Conservation (phyloP, 2,329 filamentous ascomycete species). For the Hypoxylon sp. region DNA sequence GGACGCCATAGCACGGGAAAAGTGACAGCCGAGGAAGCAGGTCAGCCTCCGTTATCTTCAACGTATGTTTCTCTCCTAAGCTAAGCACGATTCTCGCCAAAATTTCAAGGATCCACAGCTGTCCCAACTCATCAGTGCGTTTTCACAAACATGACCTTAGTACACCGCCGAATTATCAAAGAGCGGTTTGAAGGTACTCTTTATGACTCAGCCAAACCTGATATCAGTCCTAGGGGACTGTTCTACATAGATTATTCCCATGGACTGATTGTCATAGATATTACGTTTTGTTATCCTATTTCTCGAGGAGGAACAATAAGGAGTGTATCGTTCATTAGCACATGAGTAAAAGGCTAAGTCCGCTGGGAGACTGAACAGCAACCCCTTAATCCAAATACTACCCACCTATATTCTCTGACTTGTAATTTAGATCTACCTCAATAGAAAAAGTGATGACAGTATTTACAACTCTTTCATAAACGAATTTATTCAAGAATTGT, state of each 20-base stretch:
- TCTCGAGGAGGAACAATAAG: neutral
- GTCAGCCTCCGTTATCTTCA: neutral
- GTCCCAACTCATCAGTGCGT: neutral
- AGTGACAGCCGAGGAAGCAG: neutral
- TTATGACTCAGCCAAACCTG: neutral
- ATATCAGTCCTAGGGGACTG: neutral
- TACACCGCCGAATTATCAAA: neutral
- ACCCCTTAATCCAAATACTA: neutral
- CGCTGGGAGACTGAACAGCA: neutral
- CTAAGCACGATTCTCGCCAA: neutral
- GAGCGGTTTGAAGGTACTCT: neutral
- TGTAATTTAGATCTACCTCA: neutral
- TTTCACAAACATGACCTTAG: neutral
- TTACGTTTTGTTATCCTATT: neutral
- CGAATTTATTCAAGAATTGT: neutral
- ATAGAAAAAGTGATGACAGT: neutral
- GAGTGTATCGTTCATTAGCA: neutral
- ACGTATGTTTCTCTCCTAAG: neutral
- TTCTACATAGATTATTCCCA: neutral
- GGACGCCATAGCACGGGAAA: constrained; percentile 1
- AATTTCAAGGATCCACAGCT: neutral
- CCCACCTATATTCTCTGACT: neutral
- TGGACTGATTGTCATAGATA: neutral
- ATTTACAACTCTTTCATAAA: neutral
- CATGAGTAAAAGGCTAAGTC: neutral